phyloP scores from a whole-genome alignment of 1,284 basidiomycete species.

The Athelia psychrophila region DNA sequence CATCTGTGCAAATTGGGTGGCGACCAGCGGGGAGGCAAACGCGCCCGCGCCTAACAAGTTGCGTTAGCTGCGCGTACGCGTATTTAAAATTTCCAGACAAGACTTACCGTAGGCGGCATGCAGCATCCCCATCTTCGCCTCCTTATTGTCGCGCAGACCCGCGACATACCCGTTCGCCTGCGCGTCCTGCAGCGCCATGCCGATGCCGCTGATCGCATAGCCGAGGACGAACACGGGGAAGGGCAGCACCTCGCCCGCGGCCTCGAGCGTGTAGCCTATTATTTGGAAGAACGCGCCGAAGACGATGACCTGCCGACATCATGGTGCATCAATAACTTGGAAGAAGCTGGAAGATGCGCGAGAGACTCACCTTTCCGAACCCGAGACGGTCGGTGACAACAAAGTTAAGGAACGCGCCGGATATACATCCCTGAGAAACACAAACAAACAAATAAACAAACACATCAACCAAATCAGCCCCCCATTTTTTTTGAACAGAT shows the following conservation, averaged over 20 bases:
- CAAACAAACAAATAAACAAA: background rate
- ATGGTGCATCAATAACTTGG: background rate
- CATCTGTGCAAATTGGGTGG: slow-evolving; percentile 43
- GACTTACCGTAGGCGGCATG: slow-evolving; percentile 48
- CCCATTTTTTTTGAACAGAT: background rate
- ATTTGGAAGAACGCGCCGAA: slow-evolving; percentile 41
- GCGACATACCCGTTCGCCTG: slow-evolving; percentile 58
- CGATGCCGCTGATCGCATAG: slow-evolving; percentile 61
- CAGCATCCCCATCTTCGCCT: slow-evolving; percentile 50
- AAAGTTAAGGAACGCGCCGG: slow-evolving; percentile 51
- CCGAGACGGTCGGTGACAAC: slow-evolving; percentile 52
- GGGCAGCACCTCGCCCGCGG: slow-evolving; percentile 48
- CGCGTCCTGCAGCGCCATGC: slow-evolving; percentile 53
- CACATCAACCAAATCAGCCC: background rate
- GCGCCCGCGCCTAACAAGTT: slow-evolving; percentile 57
- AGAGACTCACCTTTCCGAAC: slow-evolving; percentile 64
- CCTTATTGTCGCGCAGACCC: slow-evolving; percentile 36
- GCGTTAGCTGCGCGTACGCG: too few relatives aligned
- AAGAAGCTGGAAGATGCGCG: too few relatives aligned
- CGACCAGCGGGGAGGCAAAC: slow-evolving; percentile 53
- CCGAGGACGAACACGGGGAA: slow-evolving; percentile 65
- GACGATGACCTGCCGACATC: slow-evolving; percentile 28
- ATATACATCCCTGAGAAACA: slow-evolving; percentile 50
- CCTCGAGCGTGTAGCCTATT: slow-evolving; percentile 42
- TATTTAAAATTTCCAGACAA: background rate